These are phyloP conservation scores for Blumeriella jaapii DNA, from an alignment of 2,329 filamentous ascomycete species.

Conservation along the genomic window DNA sequence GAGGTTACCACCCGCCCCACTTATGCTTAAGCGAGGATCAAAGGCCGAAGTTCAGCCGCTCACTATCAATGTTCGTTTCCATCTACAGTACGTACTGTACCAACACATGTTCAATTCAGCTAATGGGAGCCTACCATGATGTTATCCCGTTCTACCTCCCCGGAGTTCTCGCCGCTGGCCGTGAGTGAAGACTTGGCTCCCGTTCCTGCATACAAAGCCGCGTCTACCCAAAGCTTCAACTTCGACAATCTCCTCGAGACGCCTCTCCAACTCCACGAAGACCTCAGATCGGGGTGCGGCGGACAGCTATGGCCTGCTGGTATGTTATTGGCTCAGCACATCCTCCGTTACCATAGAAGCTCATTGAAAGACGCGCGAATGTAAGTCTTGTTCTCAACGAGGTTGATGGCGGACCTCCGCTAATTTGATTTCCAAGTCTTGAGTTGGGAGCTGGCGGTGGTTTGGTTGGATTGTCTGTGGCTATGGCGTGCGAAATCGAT, in stretches of 20 bases:
- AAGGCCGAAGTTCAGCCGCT: constrained; percentile 1
- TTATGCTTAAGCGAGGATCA: too few relatives aligned
- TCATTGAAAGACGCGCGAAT: constrained; percentile 57
- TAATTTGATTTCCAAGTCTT: constrained; percentile 41
- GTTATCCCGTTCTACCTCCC: constrained; percentile 22
- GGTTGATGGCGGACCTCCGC: neutral
- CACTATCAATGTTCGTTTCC: neutral
- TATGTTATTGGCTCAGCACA: constrained; percentile 75
- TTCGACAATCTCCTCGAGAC: constrained; percentile 65
- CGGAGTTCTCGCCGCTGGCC: constrained; percentile 25
- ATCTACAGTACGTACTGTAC: too few relatives aligned
- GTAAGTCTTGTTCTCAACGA: constrained; percentile 32
- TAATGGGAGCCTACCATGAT: constrained; percentile 9
- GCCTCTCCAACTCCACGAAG: constrained; percentile 70
- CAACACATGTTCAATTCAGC: neutral
- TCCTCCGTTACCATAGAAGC: constrained; percentile 62
- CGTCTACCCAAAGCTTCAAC: constrained; percentile 39
- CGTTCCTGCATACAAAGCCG: constrained; percentile 45
- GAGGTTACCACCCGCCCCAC: too few relatives aligned
- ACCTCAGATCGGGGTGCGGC: constrained; percentile 78
- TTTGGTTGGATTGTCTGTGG: constrained; percentile 60
- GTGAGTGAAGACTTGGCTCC: constrained; percentile 46
- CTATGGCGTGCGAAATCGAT: constrained; percentile 42
- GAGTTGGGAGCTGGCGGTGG: constrained; percentile 90
- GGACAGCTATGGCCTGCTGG: constrained; percentile 93